These are phyloP conservation scores for Penicillium canescens DNA, from an alignment of 495 filamentous ascomycete species.

Conservation along the genomic window DNA sequence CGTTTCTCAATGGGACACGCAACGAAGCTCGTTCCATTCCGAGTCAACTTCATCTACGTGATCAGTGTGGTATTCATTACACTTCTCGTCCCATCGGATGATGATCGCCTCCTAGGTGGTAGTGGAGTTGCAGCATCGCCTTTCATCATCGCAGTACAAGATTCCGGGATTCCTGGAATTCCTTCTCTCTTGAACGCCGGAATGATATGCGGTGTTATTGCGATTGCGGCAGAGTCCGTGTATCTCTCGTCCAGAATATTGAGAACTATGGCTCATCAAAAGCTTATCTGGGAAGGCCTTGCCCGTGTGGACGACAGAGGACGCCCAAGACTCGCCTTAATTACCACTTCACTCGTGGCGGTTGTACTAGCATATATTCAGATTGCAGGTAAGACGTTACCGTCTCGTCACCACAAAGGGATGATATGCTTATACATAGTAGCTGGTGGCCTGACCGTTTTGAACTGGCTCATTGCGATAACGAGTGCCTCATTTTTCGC, in stretches of 20 bases:
- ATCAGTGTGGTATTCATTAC: slow-evolving; percentile 25
- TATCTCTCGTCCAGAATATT: slow-evolving; percentile 32
- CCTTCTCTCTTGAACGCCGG: slow-evolving; percentile 29
- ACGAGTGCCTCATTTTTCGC: slow-evolving; percentile 31
- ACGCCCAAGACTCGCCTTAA: slow-evolving; percentile 22
- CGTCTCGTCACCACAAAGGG: slow-evolving; percentile 6
- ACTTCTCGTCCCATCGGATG: slow-evolving; percentile 27
- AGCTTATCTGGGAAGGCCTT: slow-evolving; percentile 19
- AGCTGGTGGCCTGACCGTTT: slow-evolving; percentile 7
- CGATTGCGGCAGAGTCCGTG: slow-evolving; percentile 29
- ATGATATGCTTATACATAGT: background rate
- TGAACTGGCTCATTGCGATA: slow-evolving; percentile 29
- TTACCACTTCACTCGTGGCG: slow-evolving; percentile 18
- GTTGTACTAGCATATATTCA: slow-evolving; percentile 32
- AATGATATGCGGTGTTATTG: slow-evolving; percentile 30
- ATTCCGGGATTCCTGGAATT: slow-evolving; percentile 25
- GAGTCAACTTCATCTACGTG: slow-evolving; percentile 32
- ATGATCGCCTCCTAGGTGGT: slow-evolving; percentile 22
- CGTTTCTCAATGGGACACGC: slow-evolving; percentile 31
- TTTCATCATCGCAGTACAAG: slow-evolving; percentile 34
- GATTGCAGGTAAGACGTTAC: slow-evolving; percentile 18
- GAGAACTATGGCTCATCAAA: slow-evolving; percentile 29
- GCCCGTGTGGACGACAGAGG: slow-evolving; percentile 26
- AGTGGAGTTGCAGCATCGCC: slow-evolving; percentile 29
- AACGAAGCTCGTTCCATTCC: slow-evolving; percentile 28